phyloP scores from a whole-genome alignment of 495 filamentous ascomycete species.

The Thozetella sp. region DNA sequence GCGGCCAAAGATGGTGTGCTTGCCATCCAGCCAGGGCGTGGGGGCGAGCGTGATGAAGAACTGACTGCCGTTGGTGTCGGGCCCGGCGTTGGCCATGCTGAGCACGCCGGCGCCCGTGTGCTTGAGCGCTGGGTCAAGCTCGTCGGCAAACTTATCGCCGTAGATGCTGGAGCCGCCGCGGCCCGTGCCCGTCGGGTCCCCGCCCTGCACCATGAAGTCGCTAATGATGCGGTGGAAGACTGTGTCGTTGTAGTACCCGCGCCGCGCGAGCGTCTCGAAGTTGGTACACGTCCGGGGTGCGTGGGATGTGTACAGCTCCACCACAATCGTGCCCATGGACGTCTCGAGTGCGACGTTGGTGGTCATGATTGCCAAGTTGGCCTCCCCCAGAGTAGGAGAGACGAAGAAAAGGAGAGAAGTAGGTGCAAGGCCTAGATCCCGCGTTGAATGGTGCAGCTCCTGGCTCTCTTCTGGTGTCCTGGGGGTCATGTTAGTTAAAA shows the following conservation, averaged over 20 bases:
- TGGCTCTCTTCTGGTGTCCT: too few relatives aligned
- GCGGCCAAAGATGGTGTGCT: conserved; percentile 96
- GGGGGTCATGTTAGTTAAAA: too few relatives aligned
- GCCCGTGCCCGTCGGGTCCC: conserved; percentile 95
- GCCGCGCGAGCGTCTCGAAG: conserved; percentile 74
- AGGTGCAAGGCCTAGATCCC: too few relatives aligned
- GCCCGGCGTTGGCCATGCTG: conserved; percentile 95
- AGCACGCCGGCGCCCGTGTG: conserved; percentile 94
- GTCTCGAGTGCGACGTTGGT: conserved; percentile 79
- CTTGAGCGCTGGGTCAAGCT: conserved; percentile 74
- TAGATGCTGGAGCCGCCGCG: conserved; percentile 90
- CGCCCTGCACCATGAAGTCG: conserved; percentile 96
- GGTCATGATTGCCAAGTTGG: conserved; percentile 71
- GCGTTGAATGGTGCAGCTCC: too few relatives aligned
- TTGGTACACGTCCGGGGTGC: conserved; percentile 76
- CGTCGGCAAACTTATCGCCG: conserved; percentile 94
- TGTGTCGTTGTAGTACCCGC: conserved; percentile 84
- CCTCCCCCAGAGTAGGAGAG: too few relatives aligned
- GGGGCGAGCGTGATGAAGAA: conserved; percentile 94
- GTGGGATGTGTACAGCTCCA: conserved; percentile 79
- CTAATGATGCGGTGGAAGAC: conserved; percentile 95
- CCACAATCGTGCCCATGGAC: conserved; percentile 80
- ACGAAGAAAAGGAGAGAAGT: too few relatives aligned
- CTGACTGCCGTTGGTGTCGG: conserved; percentile 89
- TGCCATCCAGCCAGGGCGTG: conserved; percentile 95